Base-by-base conservation (phyloP, 805 yeast species). In the Ogataea zsoltii region DNA sequence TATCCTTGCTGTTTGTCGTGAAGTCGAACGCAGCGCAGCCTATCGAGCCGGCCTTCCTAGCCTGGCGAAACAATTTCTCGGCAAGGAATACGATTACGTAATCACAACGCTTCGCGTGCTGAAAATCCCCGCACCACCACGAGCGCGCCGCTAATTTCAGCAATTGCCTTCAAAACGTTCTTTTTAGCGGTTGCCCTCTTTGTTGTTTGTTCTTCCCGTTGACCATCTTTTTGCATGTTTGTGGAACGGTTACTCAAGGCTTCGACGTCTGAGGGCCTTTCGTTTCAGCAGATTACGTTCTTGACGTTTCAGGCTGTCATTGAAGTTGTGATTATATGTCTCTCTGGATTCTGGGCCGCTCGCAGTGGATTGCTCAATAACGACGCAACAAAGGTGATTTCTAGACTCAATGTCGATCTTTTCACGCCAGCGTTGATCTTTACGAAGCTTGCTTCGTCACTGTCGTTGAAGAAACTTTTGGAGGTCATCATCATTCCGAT, bases 401-500 rank as follows among this genome's bases (percentile, higher is more conserved):
- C 94, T 4, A 70, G 76, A 46, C 73, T 92, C 42, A 92, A 92
- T 61, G 97, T 94, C 30, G 92, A 88, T 67, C 70, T 92, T 42
- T 92, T 94, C 72, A 94, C 98, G 16, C 98, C 99, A 7, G 91
- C 96, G 56, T 79, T 92, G 72, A 90, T 92, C 56, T 94, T 92
- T 67, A 77, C 88, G 53, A 94, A 94, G 64, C 71, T 80, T 44
- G 84, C 82, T 15, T 73, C 81, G 6, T 75, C 81, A 15, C 69
- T 94, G 38, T 83, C 94, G 5, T 66, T 91, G 49, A 75, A 82
- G 54, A 91, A 89, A 59, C 76, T 94, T 58, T 61, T 83, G 33
- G 97, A 92, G 60, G 79, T 92, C 39, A 76, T 88, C 37, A 71
- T 91, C 40, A 89, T 92, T 48, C 99, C 99, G 11, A 67, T 90